Conservation (phyloP, 176 grass and related monocot genomes). For the Raddia distichophylla region DNA sequence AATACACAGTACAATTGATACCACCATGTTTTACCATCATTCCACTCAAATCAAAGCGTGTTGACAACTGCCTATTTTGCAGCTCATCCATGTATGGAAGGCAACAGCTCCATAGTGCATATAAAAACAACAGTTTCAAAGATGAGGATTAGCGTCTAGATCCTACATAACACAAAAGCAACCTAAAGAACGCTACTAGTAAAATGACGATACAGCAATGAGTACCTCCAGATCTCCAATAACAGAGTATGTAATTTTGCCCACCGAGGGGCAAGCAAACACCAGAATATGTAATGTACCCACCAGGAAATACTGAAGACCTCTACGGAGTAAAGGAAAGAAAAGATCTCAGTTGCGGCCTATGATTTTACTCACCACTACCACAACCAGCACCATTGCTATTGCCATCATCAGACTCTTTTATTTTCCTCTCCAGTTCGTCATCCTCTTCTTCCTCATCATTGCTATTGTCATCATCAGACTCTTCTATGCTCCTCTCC, state of each 20-base stretch:
- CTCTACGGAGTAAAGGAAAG: neutral
- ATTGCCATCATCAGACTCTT: neutral
- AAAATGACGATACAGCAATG: neutral
- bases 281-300: neutral
- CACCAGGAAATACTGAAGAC: neutral
- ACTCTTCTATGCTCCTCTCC: no score
- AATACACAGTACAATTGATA: no score
- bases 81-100: no score
- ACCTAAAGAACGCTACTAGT: neutral
- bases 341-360: neutral
- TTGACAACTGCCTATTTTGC: no score
- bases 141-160: no score
- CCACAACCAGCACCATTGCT: neutral
- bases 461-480: no score
- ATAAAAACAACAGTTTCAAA: no score
- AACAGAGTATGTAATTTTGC: neutral
- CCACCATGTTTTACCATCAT: no score
- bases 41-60: no score
- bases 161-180: neutral
- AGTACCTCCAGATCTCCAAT: constrained; percentile 7
- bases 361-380: neutral
- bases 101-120: no score
- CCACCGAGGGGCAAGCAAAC: neutral
- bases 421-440: neutral
- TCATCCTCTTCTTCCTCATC: neutral